These are phyloP conservation scores for Straminergon stramineum DNA, from an alignment of 225 moss, liverwort and hornwort species.

Conservation along the genomic window DNA sequence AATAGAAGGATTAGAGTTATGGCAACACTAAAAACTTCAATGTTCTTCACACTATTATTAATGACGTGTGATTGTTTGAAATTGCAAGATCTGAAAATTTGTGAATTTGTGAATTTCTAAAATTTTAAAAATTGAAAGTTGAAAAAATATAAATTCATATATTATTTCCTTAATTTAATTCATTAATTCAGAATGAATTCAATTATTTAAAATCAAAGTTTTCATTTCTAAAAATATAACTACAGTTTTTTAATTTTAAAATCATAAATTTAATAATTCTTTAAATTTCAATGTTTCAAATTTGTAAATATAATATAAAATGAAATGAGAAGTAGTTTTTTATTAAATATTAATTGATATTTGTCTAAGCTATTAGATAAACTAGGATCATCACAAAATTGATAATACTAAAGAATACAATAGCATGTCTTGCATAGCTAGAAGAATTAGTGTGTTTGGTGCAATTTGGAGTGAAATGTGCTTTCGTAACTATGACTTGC, in stretches of 20 bases:
- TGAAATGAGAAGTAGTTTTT: too few relatives aligned
- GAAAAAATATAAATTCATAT: too few relatives aligned
- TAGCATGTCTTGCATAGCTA: neutral
- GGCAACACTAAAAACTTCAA: neutral
- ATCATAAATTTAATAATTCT: neutral
- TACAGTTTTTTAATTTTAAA: neutral
- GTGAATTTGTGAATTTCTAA: neutral
- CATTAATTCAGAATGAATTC: too few relatives aligned
- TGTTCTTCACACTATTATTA: neutral
- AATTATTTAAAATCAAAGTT: neutral
- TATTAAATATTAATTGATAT: neutral
- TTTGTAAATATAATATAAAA: neutral
- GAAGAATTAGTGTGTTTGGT: neutral
- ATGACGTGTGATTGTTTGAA: neutral
- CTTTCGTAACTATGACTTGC: neutral
- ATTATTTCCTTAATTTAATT: too few relatives aligned
- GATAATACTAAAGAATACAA: neutral
- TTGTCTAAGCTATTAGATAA: neutral
- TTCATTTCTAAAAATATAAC: accelerated
- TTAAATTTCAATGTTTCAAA: neutral
- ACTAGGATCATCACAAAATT: neutral
- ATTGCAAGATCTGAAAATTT: neutral
- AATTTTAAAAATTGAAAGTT: too few relatives aligned
- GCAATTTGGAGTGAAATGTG: neutral
- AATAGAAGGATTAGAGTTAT: neutral